These are phyloP conservation scores for Chaetomium strumarium DNA, from an alignment of 2,329 filamentous ascomycete genomes.

Conservation along the genomic window DNA sequence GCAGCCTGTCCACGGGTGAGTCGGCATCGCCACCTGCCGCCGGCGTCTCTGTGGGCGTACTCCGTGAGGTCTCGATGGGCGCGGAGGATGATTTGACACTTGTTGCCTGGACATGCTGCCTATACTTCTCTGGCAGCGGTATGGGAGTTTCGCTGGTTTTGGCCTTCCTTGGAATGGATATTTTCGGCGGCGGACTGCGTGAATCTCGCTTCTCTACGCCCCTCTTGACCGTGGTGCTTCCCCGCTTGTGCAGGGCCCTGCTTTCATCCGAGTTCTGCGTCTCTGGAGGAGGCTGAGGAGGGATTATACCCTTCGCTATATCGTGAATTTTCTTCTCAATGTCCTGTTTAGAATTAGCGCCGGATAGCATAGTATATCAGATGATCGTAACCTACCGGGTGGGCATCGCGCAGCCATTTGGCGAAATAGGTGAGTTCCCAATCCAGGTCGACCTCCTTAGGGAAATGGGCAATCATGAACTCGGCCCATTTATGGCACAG, in stretches of 20 bases:
- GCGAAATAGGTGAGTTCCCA: constrained; percentile 45
- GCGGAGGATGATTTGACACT: neutral
- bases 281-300: neutral
- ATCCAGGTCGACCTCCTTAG: constrained; percentile 35
- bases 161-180: constrained; percentile 4
- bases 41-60: neutral
- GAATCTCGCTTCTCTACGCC: constrained; percentile 14
- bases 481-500: constrained; percentile 44
- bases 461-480: constrained; percentile 49
- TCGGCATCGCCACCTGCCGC: neutral
- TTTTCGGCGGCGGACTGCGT: constrained; percentile 12
- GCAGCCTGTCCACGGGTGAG: constrained; percentile 22
- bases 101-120: neutral
- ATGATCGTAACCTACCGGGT: constrained; percentile 32
- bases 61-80: neutral
- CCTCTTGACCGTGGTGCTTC: constrained; percentile 21
- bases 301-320: constrained; percentile 7
- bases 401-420: constrained; percentile 40
- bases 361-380: neutral
- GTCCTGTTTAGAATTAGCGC: constrained; percentile 9
- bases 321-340: constrained; percentile 14
- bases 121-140: constrained; percentile 18
- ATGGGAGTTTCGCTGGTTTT: constrained; percentile 18
- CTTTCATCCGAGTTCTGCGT: constrained; percentile 1
- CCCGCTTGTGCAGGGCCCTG: constrained; percentile 14